Conservation (phyloP, 768 basidiomycete genomes). For the Sistotremastrum niveocremeum region DNA sequence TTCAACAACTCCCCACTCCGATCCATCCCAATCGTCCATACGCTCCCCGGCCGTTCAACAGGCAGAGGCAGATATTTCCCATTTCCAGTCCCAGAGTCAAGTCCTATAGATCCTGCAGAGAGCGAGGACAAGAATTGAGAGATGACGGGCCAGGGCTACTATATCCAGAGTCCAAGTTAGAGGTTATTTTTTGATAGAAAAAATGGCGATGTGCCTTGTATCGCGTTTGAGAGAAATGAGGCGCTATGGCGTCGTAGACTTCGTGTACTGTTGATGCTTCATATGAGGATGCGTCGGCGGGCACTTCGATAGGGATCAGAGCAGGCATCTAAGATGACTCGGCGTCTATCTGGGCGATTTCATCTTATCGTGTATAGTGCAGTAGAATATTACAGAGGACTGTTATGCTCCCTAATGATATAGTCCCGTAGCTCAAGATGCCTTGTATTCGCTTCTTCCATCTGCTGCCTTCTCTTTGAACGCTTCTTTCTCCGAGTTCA, state of each 20-base stretch:
- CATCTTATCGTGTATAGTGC: too few relatives aligned
- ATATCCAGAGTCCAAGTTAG: neutral
- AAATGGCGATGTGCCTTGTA: slow-evolving; percentile 50
- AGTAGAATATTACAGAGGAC: too few relatives aligned
- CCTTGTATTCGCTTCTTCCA: too few relatives aligned
- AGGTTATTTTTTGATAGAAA: neutral
- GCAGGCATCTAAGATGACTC: too few relatives aligned
- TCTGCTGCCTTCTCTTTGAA: too few relatives aligned
- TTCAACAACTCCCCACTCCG: slow-evolving; percentile 66
- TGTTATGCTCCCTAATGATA: too few relatives aligned
- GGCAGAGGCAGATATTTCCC: slow-evolving; percentile 90
- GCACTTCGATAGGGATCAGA: too few relatives aligned
- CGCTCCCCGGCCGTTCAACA: slow-evolving; percentile 38
- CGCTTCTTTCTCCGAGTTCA: too few relatives aligned
- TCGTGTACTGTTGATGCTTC: slow-evolving; percentile 68
- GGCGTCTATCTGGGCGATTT: too few relatives aligned
- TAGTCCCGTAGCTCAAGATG: too few relatives aligned
- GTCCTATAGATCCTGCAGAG: slow-evolving; percentile 67
- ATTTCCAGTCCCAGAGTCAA: slow-evolving; percentile 94
- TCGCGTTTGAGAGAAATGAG: slow-evolving; percentile 78
- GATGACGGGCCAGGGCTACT: slow-evolving; percentile 84
- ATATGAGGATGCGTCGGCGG: slow-evolving; percentile 21
- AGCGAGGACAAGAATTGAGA: slow-evolving; percentile 57
- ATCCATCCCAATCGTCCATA: slow-evolving; percentile 77
- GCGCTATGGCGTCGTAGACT: slow-evolving; percentile 75